phyloP scores from a whole-genome alignment of 116 monocot genomes.

The Thalassia testudinum region DNA sequence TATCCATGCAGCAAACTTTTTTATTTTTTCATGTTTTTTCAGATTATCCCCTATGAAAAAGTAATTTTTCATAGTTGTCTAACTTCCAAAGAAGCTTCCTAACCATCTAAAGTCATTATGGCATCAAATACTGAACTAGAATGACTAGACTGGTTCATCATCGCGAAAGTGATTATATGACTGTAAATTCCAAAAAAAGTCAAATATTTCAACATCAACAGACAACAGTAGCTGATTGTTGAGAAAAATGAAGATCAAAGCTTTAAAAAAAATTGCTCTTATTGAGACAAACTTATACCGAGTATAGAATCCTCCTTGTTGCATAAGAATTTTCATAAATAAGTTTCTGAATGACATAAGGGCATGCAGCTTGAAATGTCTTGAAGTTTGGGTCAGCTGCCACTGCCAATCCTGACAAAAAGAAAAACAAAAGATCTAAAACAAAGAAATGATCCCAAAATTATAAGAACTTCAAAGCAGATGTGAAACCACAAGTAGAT shows the following conservation, averaged over 20 bases:
- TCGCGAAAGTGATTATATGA: too few species aligned
- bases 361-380: constrained; percentile 91
- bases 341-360: constrained; percentile 78
- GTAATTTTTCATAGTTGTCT: too few species aligned
- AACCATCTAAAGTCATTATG: too few species aligned
- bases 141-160: too few species aligned
- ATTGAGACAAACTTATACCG: constrained; percentile 27
- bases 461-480: background rate
- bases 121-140: too few species aligned
- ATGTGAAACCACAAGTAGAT: background rate
- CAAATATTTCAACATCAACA: too few species aligned
- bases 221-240: too few species aligned
- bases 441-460: constrained; percentile 1
- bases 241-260: background rate
- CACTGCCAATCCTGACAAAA: constrained; percentile 57
- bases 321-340: constrained; percentile 65
- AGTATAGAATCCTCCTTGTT: constrained; percentile 52
- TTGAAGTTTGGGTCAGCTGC: constrained; percentile 75
- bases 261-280: background rate
- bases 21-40: too few species aligned
- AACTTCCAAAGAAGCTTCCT: too few species aligned
- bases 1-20: too few species aligned
- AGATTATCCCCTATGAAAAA: too few species aligned
- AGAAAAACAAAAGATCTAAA: constrained; percentile 4
- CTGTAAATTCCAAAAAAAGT: too few species aligned